Evolutionary conservation across 1,284 basidiomycete genomes (phyloP).

Genomic region (Farysia itapuensis): DNA sequence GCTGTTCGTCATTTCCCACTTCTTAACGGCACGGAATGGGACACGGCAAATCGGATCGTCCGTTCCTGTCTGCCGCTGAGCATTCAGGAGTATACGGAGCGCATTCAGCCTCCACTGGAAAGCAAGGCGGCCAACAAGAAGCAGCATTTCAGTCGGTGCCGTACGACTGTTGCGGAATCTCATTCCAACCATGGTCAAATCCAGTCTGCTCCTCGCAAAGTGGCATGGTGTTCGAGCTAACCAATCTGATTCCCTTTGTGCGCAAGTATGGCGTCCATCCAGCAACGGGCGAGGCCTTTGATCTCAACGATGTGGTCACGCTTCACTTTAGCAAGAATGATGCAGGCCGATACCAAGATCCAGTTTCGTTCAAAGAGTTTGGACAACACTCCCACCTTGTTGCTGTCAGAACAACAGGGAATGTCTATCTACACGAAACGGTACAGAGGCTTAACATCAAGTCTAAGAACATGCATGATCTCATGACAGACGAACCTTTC

Average conservation of each 20-base stretch:
- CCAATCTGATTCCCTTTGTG: slow-evolving; percentile 86
- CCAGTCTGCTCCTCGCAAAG: slow-evolving; percentile 82
- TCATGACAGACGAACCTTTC: slow-evolving; percentile 79
- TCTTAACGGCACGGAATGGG: too few species aligned
- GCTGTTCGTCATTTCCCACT: too few species aligned
- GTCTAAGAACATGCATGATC: slow-evolving; percentile 71
- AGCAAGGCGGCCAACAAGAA: slow-evolving; percentile 61
- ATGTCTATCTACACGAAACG: slow-evolving; percentile 83
- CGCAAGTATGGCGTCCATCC: slow-evolving; percentile 74
- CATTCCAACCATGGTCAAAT: slow-evolving; percentile 84
- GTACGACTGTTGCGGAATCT: slow-evolving; percentile 88
- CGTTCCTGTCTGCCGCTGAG: slow-evolving; percentile 49
- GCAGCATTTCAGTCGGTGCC: slow-evolving; percentile 65
- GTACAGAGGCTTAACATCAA: slow-evolving; percentile 71
- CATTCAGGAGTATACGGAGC: slow-evolving; percentile 50
- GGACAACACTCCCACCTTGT: slow-evolving; percentile 63
- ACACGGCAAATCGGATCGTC: slow-evolving; percentile 51
- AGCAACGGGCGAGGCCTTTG: slow-evolving; percentile 78
- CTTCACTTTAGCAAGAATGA: slow-evolving; percentile 74
- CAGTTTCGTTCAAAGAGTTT: slow-evolving; percentile 63
- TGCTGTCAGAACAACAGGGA: slow-evolving; percentile 66
- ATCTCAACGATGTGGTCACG: slow-evolving; percentile 77
- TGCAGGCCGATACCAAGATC: slow-evolving; percentile 57
- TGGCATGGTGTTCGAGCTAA: slow-evolving; percentile 55
- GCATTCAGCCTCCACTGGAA: slow-evolving; percentile 42